These are phyloP conservation scores for Chrysoporthe cubensis DNA, from an alignment of 2,329 filamentous ascomycete genomes.

Conservation along the genomic window DNA sequence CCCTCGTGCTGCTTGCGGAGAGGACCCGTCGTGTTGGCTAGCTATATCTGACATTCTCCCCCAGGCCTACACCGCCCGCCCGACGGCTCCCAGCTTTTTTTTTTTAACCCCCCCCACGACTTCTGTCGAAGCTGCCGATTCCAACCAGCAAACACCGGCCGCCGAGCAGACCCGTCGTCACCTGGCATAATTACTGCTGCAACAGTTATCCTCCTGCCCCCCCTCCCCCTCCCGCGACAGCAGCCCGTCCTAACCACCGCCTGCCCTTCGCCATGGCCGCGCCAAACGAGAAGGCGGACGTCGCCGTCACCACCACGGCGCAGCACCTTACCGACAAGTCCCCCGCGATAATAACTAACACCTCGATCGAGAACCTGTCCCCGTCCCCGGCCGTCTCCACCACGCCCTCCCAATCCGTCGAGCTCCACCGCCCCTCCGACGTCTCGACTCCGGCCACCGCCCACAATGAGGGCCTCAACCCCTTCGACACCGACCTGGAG, in stretches of 20 bases:
- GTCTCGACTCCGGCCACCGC: conserved; percentile 51
- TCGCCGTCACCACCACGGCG: conserved; percentile 17
- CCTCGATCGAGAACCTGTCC: conserved; percentile 14
- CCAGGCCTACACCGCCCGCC: not conserved
- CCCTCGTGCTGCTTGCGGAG: not conserved
- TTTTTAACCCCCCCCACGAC: no score
- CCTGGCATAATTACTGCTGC: conserved; percentile 14
- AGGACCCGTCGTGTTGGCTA: not conserved
- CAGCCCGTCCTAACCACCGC: not conserved
- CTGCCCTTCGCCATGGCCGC: not conserved
- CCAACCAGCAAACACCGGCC: not conserved
- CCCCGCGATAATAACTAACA: conserved; percentile 4
- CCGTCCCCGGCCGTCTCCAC: not conserved
- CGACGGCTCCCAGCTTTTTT: not conserved
- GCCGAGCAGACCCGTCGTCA: not conserved
- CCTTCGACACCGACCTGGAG: conserved; percentile 63
- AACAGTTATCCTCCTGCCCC: conserved; percentile 5
- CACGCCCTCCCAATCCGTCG: conserved; percentile 4
- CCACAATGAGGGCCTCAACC: conserved; percentile 44
- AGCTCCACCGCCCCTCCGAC: conserved; percentile 35
- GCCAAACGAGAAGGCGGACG: conserved; percentile 23
- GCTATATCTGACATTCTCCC: not conserved
- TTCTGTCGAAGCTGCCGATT: not conserved
- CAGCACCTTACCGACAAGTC: not conserved
- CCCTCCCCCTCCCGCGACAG: conserved; percentile 3